Evolutionary conservation across 2,329 filamentous ascomycete genomes (phyloP).

Genomic region (Magnaporthiopsis rhizophila): DNA sequence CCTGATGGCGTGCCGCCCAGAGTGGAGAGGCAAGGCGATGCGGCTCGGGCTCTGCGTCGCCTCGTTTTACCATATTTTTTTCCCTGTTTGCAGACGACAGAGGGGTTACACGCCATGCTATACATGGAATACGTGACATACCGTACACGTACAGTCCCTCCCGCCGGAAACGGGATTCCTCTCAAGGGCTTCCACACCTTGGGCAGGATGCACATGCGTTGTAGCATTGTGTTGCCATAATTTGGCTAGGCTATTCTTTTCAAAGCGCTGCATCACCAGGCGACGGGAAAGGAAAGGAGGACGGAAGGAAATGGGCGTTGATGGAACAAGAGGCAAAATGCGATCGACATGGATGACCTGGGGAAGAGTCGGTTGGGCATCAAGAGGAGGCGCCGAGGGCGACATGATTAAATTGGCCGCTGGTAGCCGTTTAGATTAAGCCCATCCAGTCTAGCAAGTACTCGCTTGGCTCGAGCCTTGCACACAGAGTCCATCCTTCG

Average conservation of each 20-base stretch:
- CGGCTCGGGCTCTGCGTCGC: not conserved
- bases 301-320: not conserved
- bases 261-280: no score
- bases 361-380: not conserved
- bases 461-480: not conserved
- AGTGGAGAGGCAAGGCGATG: not conserved
- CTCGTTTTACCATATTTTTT: not conserved
- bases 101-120: not conserved
- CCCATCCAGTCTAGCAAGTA: not conserved
- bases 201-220: no score
- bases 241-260: no score
- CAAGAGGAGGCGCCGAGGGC: not conserved
- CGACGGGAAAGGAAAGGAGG: no score
- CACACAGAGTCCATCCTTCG: no score
- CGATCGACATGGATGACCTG: not conserved
- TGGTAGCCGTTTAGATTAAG: not conserved
- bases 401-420: not conserved
- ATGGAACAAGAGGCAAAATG: not conserved
- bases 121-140: no score
- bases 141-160: not conserved
- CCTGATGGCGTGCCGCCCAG: not conserved
- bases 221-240: no score
- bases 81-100: not conserved
- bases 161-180: not conserved
- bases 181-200: no score